Percentiles rank a stretch among this genome's conserved stretches.
phyloP scores from a whole-genome alignment of 2,329 filamentous ascomycete genomes.

The Penicillium nordicum region DNA sequence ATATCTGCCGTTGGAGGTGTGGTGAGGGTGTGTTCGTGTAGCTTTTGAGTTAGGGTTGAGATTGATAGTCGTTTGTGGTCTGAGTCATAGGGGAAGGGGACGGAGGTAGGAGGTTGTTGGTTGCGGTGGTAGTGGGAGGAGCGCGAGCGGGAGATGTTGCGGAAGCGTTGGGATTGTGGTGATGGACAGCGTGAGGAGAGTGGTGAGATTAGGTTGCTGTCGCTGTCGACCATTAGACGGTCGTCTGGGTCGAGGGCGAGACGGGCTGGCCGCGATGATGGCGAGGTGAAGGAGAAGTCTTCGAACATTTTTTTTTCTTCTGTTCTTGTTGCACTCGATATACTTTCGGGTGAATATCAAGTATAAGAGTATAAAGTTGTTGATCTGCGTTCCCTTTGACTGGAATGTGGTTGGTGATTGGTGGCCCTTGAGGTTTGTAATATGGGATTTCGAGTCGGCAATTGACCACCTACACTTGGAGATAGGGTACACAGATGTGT shows the following conservation, averaged over 20 bases:
- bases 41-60: conserved; percentile 38
- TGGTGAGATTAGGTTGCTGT: conserved; percentile 31
- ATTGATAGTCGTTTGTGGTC: conserved; percentile 38
- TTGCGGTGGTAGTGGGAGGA: conserved; percentile 35
- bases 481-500: neutral
- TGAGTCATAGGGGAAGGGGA: conserved; percentile 39
- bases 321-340: neutral
- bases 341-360: neutral
- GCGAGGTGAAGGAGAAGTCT: conserved; percentile 9
- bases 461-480: neutral
- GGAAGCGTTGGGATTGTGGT: conserved; percentile 36
- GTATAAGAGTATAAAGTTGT: neutral
- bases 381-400: neutral
- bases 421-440: neutral
- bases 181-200: conserved; percentile 44
- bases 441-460: neutral
- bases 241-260: conserved; percentile 6
- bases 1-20: conserved; percentile 15
- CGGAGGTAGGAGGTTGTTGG: conserved; percentile 42
- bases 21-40: conserved; percentile 41
- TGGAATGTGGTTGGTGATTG: neutral
- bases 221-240: conserved; percentile 4
- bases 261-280: neutral
- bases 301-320: conserved; percentile 4
- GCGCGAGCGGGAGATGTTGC: conserved; percentile 30